These are phyloP conservation scores for Gossypium trilobum DNA, from an alignment of 441 rosid species.

Conservation along the genomic window DNA sequence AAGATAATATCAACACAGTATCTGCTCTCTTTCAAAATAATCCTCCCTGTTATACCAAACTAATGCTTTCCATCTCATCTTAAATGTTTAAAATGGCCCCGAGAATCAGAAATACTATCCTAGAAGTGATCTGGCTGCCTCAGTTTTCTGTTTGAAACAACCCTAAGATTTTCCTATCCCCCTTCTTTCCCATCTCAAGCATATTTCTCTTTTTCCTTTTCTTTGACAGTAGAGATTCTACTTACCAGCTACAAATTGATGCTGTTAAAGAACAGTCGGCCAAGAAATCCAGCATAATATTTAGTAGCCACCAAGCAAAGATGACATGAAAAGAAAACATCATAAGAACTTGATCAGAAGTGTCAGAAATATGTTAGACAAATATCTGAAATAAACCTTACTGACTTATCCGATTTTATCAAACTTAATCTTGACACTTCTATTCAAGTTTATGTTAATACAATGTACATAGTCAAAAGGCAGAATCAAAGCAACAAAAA, in stretches of 20 bases:
- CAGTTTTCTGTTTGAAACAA: not conserved
- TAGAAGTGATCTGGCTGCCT: not conserved
- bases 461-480: not conserved
- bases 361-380: not conserved
- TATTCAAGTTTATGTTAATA: not conserved
- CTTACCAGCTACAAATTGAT: constrained; percentile 97
- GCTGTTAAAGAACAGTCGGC: constrained; percentile 43
- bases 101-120: not conserved
- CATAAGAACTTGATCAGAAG: constrained; percentile 17
- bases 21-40: not conserved
- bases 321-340: constrained; percentile 25
- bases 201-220: not conserved
- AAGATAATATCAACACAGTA: constrained; percentile 1
- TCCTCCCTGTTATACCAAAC: not conserved
- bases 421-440: not conserved
- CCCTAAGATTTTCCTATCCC: not conserved
- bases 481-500: not conserved
- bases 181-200: not conserved
- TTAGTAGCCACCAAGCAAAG: constrained; percentile 24
- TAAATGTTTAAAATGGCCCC: not conserved
- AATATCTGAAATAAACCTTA: not conserved
- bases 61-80: not conserved
- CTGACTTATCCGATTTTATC: not conserved
- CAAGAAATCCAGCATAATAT: constrained; percentile 18
- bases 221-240: constrained; percentile 13